Evolutionary conservation across 2,329 filamentous ascomycete species (phyloP).

Genomic region (Penicillium occitanis): DNA sequence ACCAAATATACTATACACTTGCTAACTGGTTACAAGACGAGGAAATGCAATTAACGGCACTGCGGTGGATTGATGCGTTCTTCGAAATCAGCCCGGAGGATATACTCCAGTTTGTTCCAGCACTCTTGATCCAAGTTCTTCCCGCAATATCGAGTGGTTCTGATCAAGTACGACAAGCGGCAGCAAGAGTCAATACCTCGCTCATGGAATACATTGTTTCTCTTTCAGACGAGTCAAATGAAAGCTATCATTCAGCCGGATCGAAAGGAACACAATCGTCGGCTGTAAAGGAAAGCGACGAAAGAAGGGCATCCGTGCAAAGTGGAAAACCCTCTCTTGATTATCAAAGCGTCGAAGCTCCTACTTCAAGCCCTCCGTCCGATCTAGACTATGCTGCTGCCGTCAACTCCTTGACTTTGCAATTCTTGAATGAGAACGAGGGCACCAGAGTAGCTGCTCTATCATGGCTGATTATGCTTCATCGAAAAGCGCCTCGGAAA

Average conservation of each 20-base stretch:
- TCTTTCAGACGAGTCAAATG: conserved; percentile 67
- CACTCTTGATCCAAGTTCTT: conserved; percentile 84
- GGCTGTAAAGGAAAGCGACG: conserved; percentile 40
- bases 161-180: conserved; percentile 83
- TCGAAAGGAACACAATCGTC: conserved; percentile 38
- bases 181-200: conserved; percentile 82
- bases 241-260: conserved; percentile 39
- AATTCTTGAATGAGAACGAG: conserved; percentile 96
- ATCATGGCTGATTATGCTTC: conserved; percentile 96
- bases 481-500: conserved; percentile 89
- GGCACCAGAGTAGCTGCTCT: conserved; percentile 90
- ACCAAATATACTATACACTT: not conserved
- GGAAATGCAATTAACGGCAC: conserved; percentile 83
- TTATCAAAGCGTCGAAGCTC: conserved; percentile 41
- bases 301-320: conserved; percentile 46
- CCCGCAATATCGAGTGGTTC: conserved; percentile 92
- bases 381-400: conserved; percentile 96
- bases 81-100: conserved; percentile 97
- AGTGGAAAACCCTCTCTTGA: conserved; percentile 32
- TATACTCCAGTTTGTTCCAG: conserved; percentile 90
- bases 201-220: conserved; percentile 94
- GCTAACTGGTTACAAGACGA: conserved; percentile 62
- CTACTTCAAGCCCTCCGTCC: conserved; percentile 48
- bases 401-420: conserved; percentile 85
- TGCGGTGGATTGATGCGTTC: conserved; percentile 94